Evolutionary conservation across 345 rosid species (phyloP).

Genomic region (Rhodomyrtus tomentosa): DNA sequence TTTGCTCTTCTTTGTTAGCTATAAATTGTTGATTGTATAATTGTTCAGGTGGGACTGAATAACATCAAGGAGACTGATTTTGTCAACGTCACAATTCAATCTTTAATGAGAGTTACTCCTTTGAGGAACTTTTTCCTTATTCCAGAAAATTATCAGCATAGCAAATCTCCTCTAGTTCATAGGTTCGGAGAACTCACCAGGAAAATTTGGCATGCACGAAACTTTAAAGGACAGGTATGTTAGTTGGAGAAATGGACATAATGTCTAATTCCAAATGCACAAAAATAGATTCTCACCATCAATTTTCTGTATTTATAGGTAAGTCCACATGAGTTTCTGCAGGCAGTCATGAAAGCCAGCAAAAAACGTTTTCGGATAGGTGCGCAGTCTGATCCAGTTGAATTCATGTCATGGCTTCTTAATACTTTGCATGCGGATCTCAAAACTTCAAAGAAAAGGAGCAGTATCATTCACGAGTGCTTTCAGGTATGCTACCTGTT

Average conservation of each 20-base stretch:
- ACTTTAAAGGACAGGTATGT: slow-evolving; percentile 95
- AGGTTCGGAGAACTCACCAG: slow-evolving; percentile 92
- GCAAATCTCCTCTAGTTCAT: slow-evolving; percentile 74
- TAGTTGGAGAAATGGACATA: neutral
- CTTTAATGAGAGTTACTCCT: slow-evolving; percentile 90
- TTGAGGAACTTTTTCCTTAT: slow-evolving; percentile 84
- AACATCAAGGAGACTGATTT: slow-evolving; percentile 93
- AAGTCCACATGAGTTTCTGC: slow-evolving; percentile 97
- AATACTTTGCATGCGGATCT: slow-evolving; percentile 77
- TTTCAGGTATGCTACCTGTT: slow-evolving; percentile 50
- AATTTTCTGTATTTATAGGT: slow-evolving; percentile 39
- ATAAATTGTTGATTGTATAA: neutral
- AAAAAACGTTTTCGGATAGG: slow-evolving; percentile 84
- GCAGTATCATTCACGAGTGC: slow-evolving; percentile 78
- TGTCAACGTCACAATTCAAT: slow-evolving; percentile 94
- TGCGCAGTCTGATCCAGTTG: slow-evolving; percentile 88
- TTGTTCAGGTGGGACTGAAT: slow-evolving; percentile 82
- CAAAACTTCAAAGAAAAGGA: slow-evolving; percentile 42
- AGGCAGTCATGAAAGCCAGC: slow-evolving; percentile 96
- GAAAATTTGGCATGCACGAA: slow-evolving; percentile 93
- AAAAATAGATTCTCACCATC: neutral
- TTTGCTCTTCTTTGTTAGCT: neutral
- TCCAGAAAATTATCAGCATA: slow-evolving; percentile 80
- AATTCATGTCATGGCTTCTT: slow-evolving; percentile 96
- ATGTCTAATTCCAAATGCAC: neutral